Evolutionary conservation across 1,284 basidiomycete species (phyloP).

Genomic region (Leccinum fuscescens): DNA sequence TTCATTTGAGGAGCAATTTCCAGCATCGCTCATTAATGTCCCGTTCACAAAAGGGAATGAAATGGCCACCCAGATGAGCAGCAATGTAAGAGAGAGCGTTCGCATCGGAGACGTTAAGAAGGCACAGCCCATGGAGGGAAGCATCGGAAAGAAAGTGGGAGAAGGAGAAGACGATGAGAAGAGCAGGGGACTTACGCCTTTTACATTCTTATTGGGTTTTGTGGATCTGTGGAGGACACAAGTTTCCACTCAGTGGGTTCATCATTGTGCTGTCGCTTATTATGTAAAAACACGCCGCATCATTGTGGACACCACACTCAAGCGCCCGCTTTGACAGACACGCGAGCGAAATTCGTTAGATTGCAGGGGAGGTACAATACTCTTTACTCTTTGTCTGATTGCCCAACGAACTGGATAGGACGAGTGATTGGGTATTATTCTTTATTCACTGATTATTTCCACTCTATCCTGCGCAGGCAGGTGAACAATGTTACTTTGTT

Average conservation of each 20-base stretch:
- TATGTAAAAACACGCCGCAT: not conserved
- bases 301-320: not conserved
- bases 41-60: slow-evolving; percentile 10
- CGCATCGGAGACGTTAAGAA: slow-evolving; percentile 10
- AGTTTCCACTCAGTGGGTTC: not conserved
- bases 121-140: slow-evolving; percentile 5
- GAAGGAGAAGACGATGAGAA: not conserved
- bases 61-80: slow-evolving; percentile 4
- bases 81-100: not conserved
- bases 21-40: slow-evolving; percentile 4
- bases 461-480: slow-evolving; percentile 20
- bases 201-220: slow-evolving; percentile 7
- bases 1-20: slow-evolving; percentile 17
- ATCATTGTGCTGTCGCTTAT: slow-evolving; percentile 5
- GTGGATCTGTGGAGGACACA: slow-evolving; percentile 3
- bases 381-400: slow-evolving; percentile 30
- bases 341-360: slow-evolving; percentile 24
- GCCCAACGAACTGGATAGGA: slow-evolving; percentile 20
- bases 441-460: slow-evolving; percentile 22
- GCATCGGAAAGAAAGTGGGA: not conserved
- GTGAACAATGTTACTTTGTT: not conserved
- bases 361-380: slow-evolving; percentile 33
- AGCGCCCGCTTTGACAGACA: slow-evolving; percentile 5
- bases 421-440: slow-evolving; percentile 31
- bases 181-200: not conserved